Percentiles rank a stretch among this genome's conserved stretches.
Evolutionary conservation across 768 basidiomycete species (phyloP).

Genomic region (Panellus pusillus): DNA sequence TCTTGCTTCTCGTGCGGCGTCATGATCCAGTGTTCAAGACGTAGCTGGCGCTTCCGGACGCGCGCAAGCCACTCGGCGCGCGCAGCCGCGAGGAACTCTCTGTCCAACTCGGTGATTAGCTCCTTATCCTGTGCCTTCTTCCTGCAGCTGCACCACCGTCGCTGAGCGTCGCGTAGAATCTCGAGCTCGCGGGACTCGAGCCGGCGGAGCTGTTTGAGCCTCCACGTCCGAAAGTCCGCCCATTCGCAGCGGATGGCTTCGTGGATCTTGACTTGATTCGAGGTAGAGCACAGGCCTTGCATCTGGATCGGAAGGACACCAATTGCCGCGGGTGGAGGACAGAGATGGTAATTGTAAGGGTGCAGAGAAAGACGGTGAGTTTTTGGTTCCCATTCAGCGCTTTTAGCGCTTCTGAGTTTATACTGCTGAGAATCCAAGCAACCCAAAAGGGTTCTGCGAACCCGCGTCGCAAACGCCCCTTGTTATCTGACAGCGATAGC

Average conservation of each 20-base stretch:
- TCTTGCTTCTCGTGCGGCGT: conserved; percentile 16
- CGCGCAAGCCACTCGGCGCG: conserved; percentile 16
- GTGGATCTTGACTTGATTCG: conserved; percentile 20
- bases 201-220: conserved; percentile 3
- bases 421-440: too few relatives aligned
- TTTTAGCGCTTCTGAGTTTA: too few relatives aligned
- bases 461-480: too few relatives aligned
- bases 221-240: conserved; percentile 13
- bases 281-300: conserved; percentile 16
- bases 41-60: conserved; percentile 11
- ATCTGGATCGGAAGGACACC: not conserved
- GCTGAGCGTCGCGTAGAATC: conserved; percentile 6
- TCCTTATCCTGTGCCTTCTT: conserved; percentile 1
- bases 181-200: conserved; percentile 12
- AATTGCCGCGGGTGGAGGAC: too few relatives aligned
- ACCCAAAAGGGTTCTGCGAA: too few relatives aligned
- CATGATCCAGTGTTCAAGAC: conserved; percentile 19
- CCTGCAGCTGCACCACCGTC: conserved; percentile 2
- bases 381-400: too few relatives aligned
- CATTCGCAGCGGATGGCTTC: conserved; percentile 17
- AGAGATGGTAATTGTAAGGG: too few relatives aligned
- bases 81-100: conserved; percentile 12
- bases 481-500: too few relatives aligned
- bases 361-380: too few relatives aligned
- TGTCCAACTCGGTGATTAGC: conserved; percentile 1